These are phyloP conservation scores for Ceratobasidium sp. DNA, from an alignment of 1,284 basidiomycete species.

Conservation along the genomic window DNA sequence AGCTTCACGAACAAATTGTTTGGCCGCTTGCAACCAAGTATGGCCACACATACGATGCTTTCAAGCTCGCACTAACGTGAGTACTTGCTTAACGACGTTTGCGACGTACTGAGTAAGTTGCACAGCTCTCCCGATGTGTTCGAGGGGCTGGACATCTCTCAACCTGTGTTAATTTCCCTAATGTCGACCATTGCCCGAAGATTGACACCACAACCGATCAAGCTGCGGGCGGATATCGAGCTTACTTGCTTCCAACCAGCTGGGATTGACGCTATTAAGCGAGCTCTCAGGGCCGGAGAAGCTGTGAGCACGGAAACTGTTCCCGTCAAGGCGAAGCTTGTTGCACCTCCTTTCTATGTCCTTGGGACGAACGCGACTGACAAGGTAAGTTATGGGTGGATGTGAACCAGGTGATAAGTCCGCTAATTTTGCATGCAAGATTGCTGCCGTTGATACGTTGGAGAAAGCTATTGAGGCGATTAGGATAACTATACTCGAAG, in stretches of 20 bases:
- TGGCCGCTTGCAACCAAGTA: conserved; percentile 96
- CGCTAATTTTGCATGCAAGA: conserved; percentile 28
- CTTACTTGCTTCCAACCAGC: conserved; percentile 96
- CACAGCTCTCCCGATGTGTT: conserved; percentile 74
- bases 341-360: conserved; percentile 96
- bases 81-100: conserved; percentile 53
- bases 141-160: conserved; percentile 70
- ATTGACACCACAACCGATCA: conserved; percentile 98
- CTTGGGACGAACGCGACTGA: conserved; percentile 96
- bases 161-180: conserved; percentile 73
- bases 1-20: conserved; percentile 88
- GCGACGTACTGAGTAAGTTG: background rate
- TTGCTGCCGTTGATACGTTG: conserved; percentile 85
- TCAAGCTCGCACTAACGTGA: conserved; percentile 94
- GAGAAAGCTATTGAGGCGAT: conserved; percentile 95
- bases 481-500: conserved; percentile 81
- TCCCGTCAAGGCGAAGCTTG: conserved; percentile 96
- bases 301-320: conserved; percentile 86
- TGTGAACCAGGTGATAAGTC: background rate
- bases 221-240: conserved; percentile 97
- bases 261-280: conserved; percentile 98
- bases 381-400: conserved; percentile 67
- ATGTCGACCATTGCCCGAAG: conserved; percentile 91
- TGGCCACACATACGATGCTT: conserved; percentile 97
- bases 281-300: conserved; percentile 90